Percentiles rank a stretch among this genome's conserved stretches.
Conservation (phyloP, 306 rosid genomes). For the Cicer cuneatum region DNA sequence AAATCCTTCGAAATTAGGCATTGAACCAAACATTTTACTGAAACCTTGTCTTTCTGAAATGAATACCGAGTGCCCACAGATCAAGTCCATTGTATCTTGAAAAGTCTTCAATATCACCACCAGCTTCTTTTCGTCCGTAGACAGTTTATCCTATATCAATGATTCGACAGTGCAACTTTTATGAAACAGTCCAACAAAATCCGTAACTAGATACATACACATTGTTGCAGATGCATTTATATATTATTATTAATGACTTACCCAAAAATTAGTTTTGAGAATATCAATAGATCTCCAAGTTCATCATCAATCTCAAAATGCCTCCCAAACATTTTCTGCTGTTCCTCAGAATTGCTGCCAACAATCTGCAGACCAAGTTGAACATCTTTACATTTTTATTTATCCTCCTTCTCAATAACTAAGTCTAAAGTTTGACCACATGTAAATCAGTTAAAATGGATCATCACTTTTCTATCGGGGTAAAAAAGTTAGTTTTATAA, state of each 20-base stretch:
- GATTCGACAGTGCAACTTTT: constrained; percentile 13
- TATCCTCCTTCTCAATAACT: constrained; percentile 24
- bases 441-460: constrained; percentile 7
- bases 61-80: neutral
- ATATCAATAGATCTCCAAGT: constrained; percentile 89
- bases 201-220: neutral
- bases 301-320: constrained; percentile 93
- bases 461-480: neutral
- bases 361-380: constrained; percentile 63
- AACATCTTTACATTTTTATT: constrained; percentile 9
- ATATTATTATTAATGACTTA: constrained; percentile 48
- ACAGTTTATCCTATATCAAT: constrained; percentile 71
- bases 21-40: constrained; percentile 36
- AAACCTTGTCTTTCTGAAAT: no score
- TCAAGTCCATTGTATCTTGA: constrained; percentile 64
- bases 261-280: constrained; percentile 84
- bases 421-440: constrained; percentile 5
- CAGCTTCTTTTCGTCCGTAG: constrained; percentile 80
- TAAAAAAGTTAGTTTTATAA: neutral
- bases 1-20: constrained; percentile 25
- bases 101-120: constrained; percentile 81
- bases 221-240: neutral
- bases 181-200: constrained; percentile 21
- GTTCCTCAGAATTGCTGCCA: constrained; percentile 84
- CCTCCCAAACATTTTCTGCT: constrained; percentile 93